Base-by-base conservation (phyloP, 2,329 filamentous ascomycete species). In the Aspergillus bombycis region DNA sequence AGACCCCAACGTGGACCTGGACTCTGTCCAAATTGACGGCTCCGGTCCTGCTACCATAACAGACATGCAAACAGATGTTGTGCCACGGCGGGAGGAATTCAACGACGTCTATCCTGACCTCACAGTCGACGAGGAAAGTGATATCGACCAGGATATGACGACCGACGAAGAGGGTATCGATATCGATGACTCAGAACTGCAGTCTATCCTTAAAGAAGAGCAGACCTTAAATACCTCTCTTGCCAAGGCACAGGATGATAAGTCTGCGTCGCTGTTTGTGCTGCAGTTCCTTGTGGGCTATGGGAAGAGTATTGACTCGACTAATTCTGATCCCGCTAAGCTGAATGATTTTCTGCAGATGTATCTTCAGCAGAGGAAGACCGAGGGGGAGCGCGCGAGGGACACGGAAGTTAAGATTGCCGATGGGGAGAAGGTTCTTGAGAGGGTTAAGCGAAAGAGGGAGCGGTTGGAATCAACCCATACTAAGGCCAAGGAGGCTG, bases 11-110 rank as follows among this genome's bases (percentile, higher is more conserved):
- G 79, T 84, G 10, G 83, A 87, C 68, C 80, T 85, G 69, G 79
- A 85, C 67, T 86, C 84, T 11, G 84, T 89, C 75, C 87, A 86
- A 67, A 82, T 89, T 38, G 85, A 88, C 67, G 86, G 86, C 55
- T 82, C 81, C 58, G 85, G 86, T 23, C 73, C 81, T 0, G 86
- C 85, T 10, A 83, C 83, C 57, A 86, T 89, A 69, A 85, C 84
- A 12, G 87, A 91, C 70, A 88, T 91, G 65, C 82, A 84, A 10
- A 83, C 89, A 48, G 84, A 89, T 62, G 77, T 85, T 9, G 77
- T 89, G 16, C 82, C 83, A 1, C 88, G 88, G 66, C 79, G 77
- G 16, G 83, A 87, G 36, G 77, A 80, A 28, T 88, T 86, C 60
- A 74, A 85, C 55, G 85, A 88, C 32, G 72, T 85, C 19, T 86